Evolutionary conservation across 495 filamentous ascomycete genomes (phyloP).

Genomic region (Penicillium tannophilum): DNA sequence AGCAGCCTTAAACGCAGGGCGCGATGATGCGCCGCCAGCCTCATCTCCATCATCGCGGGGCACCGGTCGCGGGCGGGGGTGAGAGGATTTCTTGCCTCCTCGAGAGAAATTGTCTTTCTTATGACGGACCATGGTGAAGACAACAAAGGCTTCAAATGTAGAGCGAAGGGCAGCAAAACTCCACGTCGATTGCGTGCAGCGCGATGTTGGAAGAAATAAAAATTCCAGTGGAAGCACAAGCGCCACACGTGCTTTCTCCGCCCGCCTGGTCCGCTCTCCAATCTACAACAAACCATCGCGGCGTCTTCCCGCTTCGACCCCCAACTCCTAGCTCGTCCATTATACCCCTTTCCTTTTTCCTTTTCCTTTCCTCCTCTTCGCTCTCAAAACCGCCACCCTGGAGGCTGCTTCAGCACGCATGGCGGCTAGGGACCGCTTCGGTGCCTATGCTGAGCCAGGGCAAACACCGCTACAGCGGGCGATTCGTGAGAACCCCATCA

Average conservation of each 20-base stretch:
- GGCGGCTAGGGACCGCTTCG: conserved; percentile 94
- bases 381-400: conserved; percentile 53
- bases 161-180: background rate
- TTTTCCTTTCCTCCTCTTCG: conserved; percentile 6
- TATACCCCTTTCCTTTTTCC: conserved; percentile 12
- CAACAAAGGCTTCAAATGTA: background rate
- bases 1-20: conserved; percentile 81
- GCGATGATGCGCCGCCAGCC: conserved; percentile 32
- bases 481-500: conserved; percentile 62
- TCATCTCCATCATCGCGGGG: conserved; percentile 46
- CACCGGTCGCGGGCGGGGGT: conserved; percentile 48
- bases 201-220: conserved; percentile 13
- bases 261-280: conserved; percentile 20
- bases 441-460: conserved; percentile 74
- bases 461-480: conserved; percentile 89
- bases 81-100: conserved; percentile 66
- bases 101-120: conserved; percentile 86
- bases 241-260: conserved; percentile 38
- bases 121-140: conserved; percentile 74
- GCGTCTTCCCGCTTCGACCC: conserved; percentile 16
- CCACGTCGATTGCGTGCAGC: background rate
- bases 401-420: conserved; percentile 95
- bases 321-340: background rate
- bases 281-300: conserved; percentile 23
- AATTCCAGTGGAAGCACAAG: conserved; percentile 23